These are phyloP conservation scores for Scheffersomyces cryptocercus DNA, from an alignment of 1,139 yeast species.

Conservation along the genomic window DNA sequence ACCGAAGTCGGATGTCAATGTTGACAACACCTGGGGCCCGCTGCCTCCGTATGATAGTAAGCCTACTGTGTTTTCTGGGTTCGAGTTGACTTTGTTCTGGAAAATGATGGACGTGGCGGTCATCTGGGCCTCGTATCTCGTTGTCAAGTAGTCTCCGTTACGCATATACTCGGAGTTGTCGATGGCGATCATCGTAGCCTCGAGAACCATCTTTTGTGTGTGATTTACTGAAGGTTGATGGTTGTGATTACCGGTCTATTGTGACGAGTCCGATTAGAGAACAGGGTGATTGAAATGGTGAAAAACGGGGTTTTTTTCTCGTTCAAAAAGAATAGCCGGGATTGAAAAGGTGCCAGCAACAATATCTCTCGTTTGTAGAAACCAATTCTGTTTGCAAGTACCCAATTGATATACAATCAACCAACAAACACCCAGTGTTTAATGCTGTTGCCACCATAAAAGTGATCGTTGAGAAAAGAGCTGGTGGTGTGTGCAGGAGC, in stretches of 20 bases:
- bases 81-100: slow-evolving; percentile 80
- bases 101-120: slow-evolving; percentile 91
- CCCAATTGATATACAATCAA: no score
- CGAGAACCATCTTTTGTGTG: slow-evolving; percentile 68
- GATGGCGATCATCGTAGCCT: slow-evolving; percentile 92
- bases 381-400: no score
- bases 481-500: no score
- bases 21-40: slow-evolving; percentile 82
- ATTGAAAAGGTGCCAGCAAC: no score
- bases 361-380: no score
- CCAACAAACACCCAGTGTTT: no score
- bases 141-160: slow-evolving; percentile 90
- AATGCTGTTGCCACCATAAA: no score
- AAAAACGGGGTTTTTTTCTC: background rate
- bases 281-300: no score
- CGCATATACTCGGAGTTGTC: slow-evolving; percentile 96
- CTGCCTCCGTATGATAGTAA: slow-evolving; percentile 85
- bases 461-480: no score
- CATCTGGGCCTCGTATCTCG: slow-evolving; percentile 89
- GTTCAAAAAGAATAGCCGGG: no score
- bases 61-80: slow-evolving; percentile 95
- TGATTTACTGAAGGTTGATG: slow-evolving; percentile 1
- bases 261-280: no score
- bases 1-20: slow-evolving; percentile 86
- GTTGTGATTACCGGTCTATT: background rate